A percentile compares a stretch with the other conserved stretches of the same genome.
phyloP scores from a whole-genome alignment of 495 filamentous ascomycete species.

The Penicillium steckii region DNA sequence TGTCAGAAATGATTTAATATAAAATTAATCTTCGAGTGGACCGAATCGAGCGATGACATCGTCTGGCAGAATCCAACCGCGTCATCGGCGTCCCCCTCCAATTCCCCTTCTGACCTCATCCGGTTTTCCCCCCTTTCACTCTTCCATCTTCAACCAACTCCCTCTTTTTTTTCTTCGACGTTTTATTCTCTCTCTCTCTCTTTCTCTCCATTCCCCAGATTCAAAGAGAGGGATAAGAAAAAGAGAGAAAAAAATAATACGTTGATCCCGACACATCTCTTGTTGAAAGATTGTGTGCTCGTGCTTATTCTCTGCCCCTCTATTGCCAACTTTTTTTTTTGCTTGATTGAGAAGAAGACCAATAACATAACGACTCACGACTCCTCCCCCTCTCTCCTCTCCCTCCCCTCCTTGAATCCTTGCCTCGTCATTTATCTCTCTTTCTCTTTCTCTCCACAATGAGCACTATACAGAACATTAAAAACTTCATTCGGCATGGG shows the following conservation, averaged over 20 bases:
- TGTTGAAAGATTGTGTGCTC: no score
- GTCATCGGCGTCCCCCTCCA: conserved; percentile 22
- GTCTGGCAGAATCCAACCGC: conserved; percentile 13
- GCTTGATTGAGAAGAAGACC: no score
- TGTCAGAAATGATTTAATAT: neutral
- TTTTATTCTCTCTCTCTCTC: neutral
- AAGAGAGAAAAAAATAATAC: no score
- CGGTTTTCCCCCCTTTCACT: conserved; percentile 63
- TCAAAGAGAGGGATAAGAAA: neutral
- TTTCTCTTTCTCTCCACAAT: conserved; percentile 50
- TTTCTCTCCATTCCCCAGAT: neutral
- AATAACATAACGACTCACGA: neutral
- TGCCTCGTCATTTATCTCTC: no score
- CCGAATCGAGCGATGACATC: conserved; percentile 23
- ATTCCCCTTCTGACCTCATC: conserved; percentile 43
- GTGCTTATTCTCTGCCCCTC: neutral
- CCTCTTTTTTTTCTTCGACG: conserved; percentile 68
- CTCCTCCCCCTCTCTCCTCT: neutral
- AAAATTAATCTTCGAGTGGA: no score
- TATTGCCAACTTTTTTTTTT: neutral
- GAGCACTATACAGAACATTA: conserved; percentile 86
- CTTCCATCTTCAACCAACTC: neutral
- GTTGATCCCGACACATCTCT: no score
- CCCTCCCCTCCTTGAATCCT: neutral
- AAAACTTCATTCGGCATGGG: conserved; percentile 98